phyloP scores from a whole-genome alignment of 805 yeast genomes.

The Teunomyces gatunensis region DNA sequence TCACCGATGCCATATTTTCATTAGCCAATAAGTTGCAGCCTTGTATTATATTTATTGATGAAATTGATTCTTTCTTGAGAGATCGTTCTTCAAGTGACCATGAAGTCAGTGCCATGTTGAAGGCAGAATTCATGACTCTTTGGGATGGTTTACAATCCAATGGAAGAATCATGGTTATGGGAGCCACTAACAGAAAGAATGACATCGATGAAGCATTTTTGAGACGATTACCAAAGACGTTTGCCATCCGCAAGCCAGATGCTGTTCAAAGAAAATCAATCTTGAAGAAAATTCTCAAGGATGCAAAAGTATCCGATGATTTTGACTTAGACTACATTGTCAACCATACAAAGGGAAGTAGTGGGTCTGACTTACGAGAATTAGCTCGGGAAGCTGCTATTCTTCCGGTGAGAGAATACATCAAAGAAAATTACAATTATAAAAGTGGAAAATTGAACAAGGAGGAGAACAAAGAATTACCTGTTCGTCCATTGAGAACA shows the following conservation, averaged over 20 bases:
- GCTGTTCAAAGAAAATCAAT: slow-evolving; percentile 67
- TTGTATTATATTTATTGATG: slow-evolving; percentile 92
- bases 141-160: slow-evolving; percentile 89
- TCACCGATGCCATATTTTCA: slow-evolving; percentile 89
- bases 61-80: slow-evolving; percentile 89
- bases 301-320: slow-evolving; percentile 55
- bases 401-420: slow-evolving; percentile 82
- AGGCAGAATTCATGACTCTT: slow-evolving; percentile 95
- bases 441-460: slow-evolving; percentile 32
- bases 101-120: slow-evolving; percentile 90
- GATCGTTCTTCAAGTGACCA: slow-evolving; percentile 84
- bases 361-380: slow-evolving; percentile 92
- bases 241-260: slow-evolving; percentile 73
- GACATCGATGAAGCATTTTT: slow-evolving; percentile 92
- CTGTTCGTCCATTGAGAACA: slow-evolving; percentile 62
- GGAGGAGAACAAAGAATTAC: slow-evolving; percentile 28
- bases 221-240: slow-evolving; percentile 89
- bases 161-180: slow-evolving; percentile 82
- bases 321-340: slow-evolving; percentile 66
- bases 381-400: slow-evolving; percentile 91
- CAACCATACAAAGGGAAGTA: slow-evolving; percentile 58
- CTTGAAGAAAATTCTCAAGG: slow-evolving; percentile 63
- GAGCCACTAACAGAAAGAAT: slow-evolving; percentile 90
- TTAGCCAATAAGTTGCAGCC: slow-evolving; percentile 89
- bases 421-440: slow-evolving; percentile 54